Evolutionary conservation across 306 rosid species (phyloP), one percentile per base, ranked within the genome.

Genomic region (Castanea mollissima): DNA sequence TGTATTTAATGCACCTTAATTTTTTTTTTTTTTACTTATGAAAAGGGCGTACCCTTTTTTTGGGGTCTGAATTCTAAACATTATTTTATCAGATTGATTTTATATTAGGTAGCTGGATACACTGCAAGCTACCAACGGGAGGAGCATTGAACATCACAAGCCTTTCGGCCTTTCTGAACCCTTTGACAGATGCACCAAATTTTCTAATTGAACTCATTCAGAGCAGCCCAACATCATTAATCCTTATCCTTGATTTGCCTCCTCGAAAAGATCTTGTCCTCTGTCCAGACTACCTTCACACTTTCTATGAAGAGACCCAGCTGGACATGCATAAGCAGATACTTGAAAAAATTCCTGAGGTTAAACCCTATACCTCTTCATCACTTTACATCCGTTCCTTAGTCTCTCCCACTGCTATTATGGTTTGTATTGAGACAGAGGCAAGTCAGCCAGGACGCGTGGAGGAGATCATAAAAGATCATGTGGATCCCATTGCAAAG

Each of bases 61-160:
- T 73, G 25, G n/a, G 10, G 34, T 23, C 8, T 55, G 62, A 21
- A 15, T 56, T 44, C 25, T 20, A 32, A 60, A 65, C 15, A n/a
- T 9, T 12, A 10, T 55, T 12, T 19, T 89, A 59, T 79, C 91
- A 94, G 92, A 49, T 94, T 69, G 94, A 91, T 84, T 89, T 94
- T 79, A n/a, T n/a, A 71, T 38, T 92, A 76, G 98, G 92, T 74
- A 92, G 98, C 64, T 94, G 97, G 98, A 56, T 92, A 70, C 95
- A 92, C 70, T 71, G 90, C 63, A 73, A 85, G 83, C 81, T 91
- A 73, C 97, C 97, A 83, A 85, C 88, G 25, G 97, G 98, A 71
- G 93, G 85, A 81, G 90, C 91, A 82, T 79, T 94, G 78, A 84
- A 94, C 76, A 91, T 94, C 74, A 90, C 98, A 29, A 91, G 90